Percentiles rank a stretch among this genome's conserved stretches.
Evolutionary conservation across 495 filamentous ascomycete species (phyloP).

Genomic region (Recurvomyces mirabilis): DNA sequence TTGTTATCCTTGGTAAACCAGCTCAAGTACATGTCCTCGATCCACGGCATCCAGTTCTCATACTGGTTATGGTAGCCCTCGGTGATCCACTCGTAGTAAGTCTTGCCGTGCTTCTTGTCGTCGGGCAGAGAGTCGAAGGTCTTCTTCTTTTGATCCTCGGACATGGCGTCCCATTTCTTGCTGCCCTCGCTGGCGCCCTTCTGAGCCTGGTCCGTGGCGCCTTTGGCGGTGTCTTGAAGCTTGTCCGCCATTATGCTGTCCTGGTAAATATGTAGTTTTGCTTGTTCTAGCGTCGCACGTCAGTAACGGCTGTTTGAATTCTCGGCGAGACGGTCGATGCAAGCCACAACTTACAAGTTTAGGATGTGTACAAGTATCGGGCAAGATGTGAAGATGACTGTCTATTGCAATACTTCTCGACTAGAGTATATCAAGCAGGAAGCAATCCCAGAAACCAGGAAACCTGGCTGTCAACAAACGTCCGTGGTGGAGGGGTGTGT

Average conservation of each 20-base stretch:
- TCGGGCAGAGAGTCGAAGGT: constrained; percentile 19
- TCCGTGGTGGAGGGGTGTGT: too few relatives aligned
- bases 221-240: constrained; percentile 8
- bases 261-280: too few relatives aligned
- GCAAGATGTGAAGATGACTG: too few relatives aligned
- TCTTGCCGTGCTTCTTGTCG: constrained; percentile 19
- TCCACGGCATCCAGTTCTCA: constrained; percentile 63
- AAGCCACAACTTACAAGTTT: too few relatives aligned
- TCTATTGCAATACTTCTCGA: too few relatives aligned
- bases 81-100: constrained; percentile 41
- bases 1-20: constrained; percentile 68
- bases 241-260: constrained; percentile 15
- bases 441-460: too few relatives aligned
- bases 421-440: too few relatives aligned
- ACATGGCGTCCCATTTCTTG: constrained; percentile 21
- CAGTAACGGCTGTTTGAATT: too few relatives aligned
- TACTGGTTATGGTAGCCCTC: constrained; percentile 54
- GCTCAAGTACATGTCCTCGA: constrained; percentile 57
- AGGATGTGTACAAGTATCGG: too few relatives aligned
- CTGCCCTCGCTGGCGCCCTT: constrained; percentile 12
- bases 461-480: too few relatives aligned
- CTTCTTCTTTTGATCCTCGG: constrained; percentile 22
- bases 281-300: too few relatives aligned
- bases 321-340: too few relatives aligned
- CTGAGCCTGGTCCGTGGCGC: constrained; percentile 7